Conservation (phyloP, 2,329 filamentous ascomycete species). For the Dichotomopilus funicola region DNA sequence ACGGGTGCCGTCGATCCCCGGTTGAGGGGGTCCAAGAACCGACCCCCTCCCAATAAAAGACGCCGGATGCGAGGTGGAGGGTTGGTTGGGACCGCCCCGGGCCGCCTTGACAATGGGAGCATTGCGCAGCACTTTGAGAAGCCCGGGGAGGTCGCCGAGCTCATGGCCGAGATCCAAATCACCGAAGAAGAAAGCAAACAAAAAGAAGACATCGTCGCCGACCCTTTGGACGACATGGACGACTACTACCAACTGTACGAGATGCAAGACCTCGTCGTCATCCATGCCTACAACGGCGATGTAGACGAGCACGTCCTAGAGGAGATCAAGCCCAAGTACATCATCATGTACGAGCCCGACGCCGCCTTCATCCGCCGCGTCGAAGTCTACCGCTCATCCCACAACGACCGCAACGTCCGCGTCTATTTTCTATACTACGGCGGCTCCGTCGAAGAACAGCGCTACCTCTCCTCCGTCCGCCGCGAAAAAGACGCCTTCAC, state of each 20-base stretch:
- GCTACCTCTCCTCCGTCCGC: slow-evolving; percentile 82
- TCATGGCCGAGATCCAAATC: slow-evolving; percentile 78
- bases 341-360: slow-evolving; percentile 98
- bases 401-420: slow-evolving; percentile 78
- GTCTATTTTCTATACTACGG: slow-evolving; percentile 98
- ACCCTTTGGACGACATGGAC: slow-evolving; percentile 85
- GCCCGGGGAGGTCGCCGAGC: slow-evolving; percentile 69
- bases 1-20: slow-evolving; percentile 58
- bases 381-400: slow-evolving; percentile 92
- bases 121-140: slow-evolving; percentile 75
- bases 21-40: slow-evolving; percentile 39
- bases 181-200: slow-evolving; percentile 69
- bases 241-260: slow-evolving; percentile 88
- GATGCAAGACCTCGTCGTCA: slow-evolving; percentile 78
- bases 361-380: slow-evolving; percentile 88
- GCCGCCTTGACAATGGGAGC: slow-evolving; percentile 65
- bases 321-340: slow-evolving; percentile 85
- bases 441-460: slow-evolving; percentile 89
- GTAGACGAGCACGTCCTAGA: slow-evolving; percentile 95
- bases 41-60: slow-evolving; percentile 76
- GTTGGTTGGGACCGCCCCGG: slow-evolving; percentile 47
- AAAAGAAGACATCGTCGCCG: slow-evolving; percentile 66
- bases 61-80: slow-evolving; percentile 78
- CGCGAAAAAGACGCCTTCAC: slow-evolving; percentile 96
- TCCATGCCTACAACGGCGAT: slow-evolving; percentile 93